Evolutionary conservation across 73 alveolate genomes (phyloP), one percentile per base, ranked within the genome.

Genomic region (Paramecium caudatum): DNA sequence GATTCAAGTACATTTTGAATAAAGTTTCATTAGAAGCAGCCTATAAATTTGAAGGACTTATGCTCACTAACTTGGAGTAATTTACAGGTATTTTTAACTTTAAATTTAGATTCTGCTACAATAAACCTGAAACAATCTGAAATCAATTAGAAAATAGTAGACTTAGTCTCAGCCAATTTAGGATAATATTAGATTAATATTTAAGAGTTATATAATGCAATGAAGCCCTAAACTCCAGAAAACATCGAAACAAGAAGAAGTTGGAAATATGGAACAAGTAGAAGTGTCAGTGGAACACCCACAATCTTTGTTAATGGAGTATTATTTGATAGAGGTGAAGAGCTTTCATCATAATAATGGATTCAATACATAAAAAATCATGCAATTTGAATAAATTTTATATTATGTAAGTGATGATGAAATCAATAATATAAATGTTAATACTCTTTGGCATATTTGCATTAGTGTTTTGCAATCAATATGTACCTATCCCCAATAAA

Each of bases 201-300:
- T 32, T 23, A 65, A 1, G 83, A 30, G 34, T 9, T 65, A 34
- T 2, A 32, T 3, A 15, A 30, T 61, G 48, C 93, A 13, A 61
- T 74, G 62, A 74, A 74, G 19, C 88, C 88, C 21, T 32, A 34
- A 5, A 15, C 88, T 13, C 45, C 36, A 3, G 62, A 86, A 9
- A 61, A 86, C 27, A 50, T 86, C 5, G 32, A 86, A 21, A 47
- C 93, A 13, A 70, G 93, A 62, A 39, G 41, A 9, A 62, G 90
- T 55, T 86, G 93, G 93, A 86, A 86, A 63, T 86, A 86, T 23
- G 93, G 90, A 62, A 63, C 84, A 32, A 43, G 81, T 9, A 86
- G 93, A 86, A 78, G 68, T 43, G 80, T 86, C 10, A 81, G 69
- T 13, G 93, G 93, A 62, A 86, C 93, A 41, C 93, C 93, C 41